Conservation (phyloP, 768 basidiomycete species). For the Cystobasidium tubakii region DNA sequence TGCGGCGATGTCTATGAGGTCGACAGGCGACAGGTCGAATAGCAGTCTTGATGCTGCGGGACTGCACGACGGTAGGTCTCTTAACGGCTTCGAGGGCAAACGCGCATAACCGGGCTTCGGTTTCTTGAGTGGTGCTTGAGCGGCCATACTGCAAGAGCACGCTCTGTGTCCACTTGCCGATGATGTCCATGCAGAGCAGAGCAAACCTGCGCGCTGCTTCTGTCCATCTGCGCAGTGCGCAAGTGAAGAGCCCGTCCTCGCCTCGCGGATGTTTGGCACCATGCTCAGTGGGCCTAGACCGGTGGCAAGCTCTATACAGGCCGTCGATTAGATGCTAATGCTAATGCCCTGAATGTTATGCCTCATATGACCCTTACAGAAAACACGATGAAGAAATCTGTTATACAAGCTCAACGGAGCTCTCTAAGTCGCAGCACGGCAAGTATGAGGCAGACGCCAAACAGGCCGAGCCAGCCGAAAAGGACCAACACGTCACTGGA, state of each 20-base stretch:
- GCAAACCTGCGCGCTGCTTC: no score
- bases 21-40: background rate
- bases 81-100: background rate
- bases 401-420: constrained; percentile 1
- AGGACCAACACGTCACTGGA: constrained; percentile 69
- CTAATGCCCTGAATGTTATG: no score
- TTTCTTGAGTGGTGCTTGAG: background rate
- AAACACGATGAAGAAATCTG: background rate
- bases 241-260: no score
- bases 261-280: no score
- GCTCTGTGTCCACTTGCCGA: background rate
- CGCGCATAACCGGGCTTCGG: background rate
- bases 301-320: no score
- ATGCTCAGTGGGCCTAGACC: no score
- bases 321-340: no score
- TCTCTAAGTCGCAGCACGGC: constrained; percentile 54
- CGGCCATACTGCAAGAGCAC: background rate
- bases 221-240: no score
- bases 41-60: constrained; percentile 13
- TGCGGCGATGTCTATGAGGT: constrained; percentile 13
- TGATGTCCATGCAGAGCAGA: background rate
- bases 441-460: constrained; percentile 64
- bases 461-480: constrained; percentile 78
- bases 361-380: no score
- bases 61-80: constrained; percentile 7